Percentiles rank a stretch among this genome's conserved stretches.
Conservation (phyloP, 192 early-diverging fungal species). For the Umbelopsis isabellina region DNA sequence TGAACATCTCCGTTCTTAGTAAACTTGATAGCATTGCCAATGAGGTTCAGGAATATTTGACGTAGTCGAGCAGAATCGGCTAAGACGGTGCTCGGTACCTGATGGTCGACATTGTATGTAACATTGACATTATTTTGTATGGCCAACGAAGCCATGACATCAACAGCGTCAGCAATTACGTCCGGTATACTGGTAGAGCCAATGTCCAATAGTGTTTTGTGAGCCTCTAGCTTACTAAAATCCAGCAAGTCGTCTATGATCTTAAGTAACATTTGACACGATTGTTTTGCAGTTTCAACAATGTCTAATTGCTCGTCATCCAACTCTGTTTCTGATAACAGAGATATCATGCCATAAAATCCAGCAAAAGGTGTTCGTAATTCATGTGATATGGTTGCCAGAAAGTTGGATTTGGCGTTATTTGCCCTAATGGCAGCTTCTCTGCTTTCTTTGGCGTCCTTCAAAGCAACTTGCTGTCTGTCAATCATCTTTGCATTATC, state of each 20-base stretch:
- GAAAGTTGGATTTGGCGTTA: slow-evolving; percentile 59
- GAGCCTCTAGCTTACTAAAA: slow-evolving; percentile 64
- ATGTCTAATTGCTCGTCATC: slow-evolving; percentile 54
- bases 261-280: slow-evolving; percentile 50
- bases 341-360: slow-evolving; percentile 56
- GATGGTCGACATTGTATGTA: slow-evolving; percentile 51
- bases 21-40: slow-evolving; percentile 73
- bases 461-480: slow-evolving; percentile 34
- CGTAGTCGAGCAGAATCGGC: slow-evolving; percentile 60
- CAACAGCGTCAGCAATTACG: slow-evolving; percentile 61
- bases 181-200: slow-evolving; percentile 54
- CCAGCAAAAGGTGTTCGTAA: slow-evolving; percentile 68
- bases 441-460: slow-evolving; percentile 35
- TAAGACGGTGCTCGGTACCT: slow-evolving; percentile 56
- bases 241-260: slow-evolving; percentile 57
- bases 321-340: slow-evolving; percentile 50
- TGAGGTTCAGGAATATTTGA: slow-evolving; percentile 62
- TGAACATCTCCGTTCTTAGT: slow-evolving; percentile 62
- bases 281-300: slow-evolving; percentile 52
- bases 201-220: slow-evolving; percentile 54
- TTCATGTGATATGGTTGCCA: slow-evolving; percentile 82
- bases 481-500: slow-evolving; percentile 42
- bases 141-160: slow-evolving; percentile 56
- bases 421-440: slow-evolving; percentile 43
- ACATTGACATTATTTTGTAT: slow-evolving; percentile 57